Evolutionary conservation across 2,329 filamentous ascomycete genomes (phyloP).

Genomic region (Xylariomycetidae sp.): DNA sequence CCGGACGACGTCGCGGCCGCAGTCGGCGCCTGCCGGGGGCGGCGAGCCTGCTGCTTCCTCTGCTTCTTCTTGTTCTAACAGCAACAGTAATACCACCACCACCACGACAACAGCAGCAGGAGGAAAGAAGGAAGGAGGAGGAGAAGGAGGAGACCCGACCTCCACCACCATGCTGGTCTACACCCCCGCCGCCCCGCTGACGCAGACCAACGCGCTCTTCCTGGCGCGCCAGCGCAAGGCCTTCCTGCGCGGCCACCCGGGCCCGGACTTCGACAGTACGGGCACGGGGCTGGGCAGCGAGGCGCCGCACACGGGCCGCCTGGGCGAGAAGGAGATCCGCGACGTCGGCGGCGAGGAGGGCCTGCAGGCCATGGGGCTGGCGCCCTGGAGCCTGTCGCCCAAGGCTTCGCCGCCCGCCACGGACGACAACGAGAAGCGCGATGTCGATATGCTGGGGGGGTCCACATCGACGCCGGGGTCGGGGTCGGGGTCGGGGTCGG

Average conservation of each 20-base stretch:
- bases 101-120: too few relatives aligned
- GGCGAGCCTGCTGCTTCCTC: neutral
- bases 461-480: slow-evolving; percentile 13
- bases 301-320: slow-evolving; percentile 41
- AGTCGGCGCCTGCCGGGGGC: slow-evolving; percentile 10
- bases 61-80: neutral
- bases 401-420: slow-evolving; percentile 18
- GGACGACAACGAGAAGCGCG: slow-evolving; percentile 13
- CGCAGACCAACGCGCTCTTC: slow-evolving; percentile 52
- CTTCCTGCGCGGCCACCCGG: slow-evolving; percentile 47
- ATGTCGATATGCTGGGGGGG: slow-evolving; percentile 12
- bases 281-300: slow-evolving; percentile 45
- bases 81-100: too few relatives aligned
- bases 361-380: slow-evolving; percentile 52
- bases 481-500: slow-evolving; percentile 19
- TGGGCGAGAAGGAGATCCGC: slow-evolving; percentile 45
- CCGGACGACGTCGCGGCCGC: slow-evolving; percentile 27
- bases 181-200: slow-evolving; percentile 48
- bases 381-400: slow-evolving; percentile 40
- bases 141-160: slow-evolving; percentile 4
- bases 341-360: slow-evolving; percentile 44
- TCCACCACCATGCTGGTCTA: slow-evolving; percentile 46
- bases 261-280: slow-evolving; percentile 50
- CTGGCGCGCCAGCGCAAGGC: slow-evolving; percentile 52
- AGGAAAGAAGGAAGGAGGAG: too few relatives aligned